Evolutionary conservation across 805 yeast species (phyloP), one percentile per base, ranked within the genome.

Genomic region (Lipomyces anomalus): DNA sequence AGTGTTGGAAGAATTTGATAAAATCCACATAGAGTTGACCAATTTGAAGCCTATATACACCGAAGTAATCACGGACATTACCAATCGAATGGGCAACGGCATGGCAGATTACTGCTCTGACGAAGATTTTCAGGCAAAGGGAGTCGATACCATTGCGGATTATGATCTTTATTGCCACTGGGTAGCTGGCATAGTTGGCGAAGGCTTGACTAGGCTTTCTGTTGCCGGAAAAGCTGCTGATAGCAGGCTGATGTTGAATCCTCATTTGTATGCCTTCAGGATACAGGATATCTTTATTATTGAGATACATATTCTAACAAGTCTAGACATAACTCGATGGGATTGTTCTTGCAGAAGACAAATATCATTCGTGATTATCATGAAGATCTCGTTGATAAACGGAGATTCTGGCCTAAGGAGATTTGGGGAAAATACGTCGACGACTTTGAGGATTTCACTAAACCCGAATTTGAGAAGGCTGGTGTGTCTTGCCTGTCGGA

Each of bases 181-280:
- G 61, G 99, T 92, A 48, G 98, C 99, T 1, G 99, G 98, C 1
- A 72, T 92, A 43, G 97, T 92, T 34, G 98, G 99, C 46, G 96
- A 88, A 61, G 98, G 98, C 2, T 72, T 88, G 56, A 88, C 97
- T 7, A 76, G 83, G 52, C 71, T 92, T 65, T 78, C 87, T 58
- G 82, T 84, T 17, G 72, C 79, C 35, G 95, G 96, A 22, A 63
- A 71, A 13, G 87, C 85, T 61, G 84, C 84, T 33, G 76, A 79
- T 45, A 62, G 69, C 1, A 70, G 71, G 22, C 65, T 80, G 36
- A 54, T 62, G n/a, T 74, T 79, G 44, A 70, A 78, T 47, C 76
- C 78, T 60, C 67, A 72, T 34, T 71, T 81, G 58, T 48, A 44
- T 5, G 52, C 46, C 13, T 20, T 3, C 22, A 21, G 6, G 6